phyloP scores from a whole-genome alignment of 2,329 filamentous ascomycete species.

The Hypoxylon sp. region DNA sequence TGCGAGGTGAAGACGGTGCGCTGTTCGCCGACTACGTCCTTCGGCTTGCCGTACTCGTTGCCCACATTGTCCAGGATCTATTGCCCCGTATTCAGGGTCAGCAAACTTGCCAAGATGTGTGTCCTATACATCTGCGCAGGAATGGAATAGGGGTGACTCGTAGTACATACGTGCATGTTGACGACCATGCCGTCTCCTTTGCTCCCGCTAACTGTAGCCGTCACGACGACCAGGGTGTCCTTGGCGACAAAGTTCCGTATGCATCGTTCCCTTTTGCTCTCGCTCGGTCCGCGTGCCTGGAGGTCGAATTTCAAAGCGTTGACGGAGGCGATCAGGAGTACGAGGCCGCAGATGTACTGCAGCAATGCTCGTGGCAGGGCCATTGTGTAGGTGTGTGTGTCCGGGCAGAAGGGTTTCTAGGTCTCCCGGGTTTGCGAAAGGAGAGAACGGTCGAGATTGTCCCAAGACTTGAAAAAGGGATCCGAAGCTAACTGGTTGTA shows the following conservation, averaged over 20 bases:
- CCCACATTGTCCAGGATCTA: conserved; percentile 95
- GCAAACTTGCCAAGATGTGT: neutral
- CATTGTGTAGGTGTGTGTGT: conserved; percentile 51
- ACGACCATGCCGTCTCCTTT: conserved; percentile 92
- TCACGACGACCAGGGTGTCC: conserved; percentile 95
- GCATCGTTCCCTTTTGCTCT: conserved; percentile 80
- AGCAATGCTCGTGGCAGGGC: conserved; percentile 60
- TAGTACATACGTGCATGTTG: conserved; percentile 82
- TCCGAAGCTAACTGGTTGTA: conserved; percentile 20
- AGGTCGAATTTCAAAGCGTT: conserved; percentile 94
- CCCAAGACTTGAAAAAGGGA: neutral
- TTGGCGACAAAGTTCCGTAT: conserved; percentile 94
- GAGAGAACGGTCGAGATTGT: conserved; percentile 17
- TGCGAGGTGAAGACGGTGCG: conserved; percentile 94
- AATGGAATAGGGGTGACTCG: neutral
- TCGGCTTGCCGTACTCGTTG: conserved; percentile 93
- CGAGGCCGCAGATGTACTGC: conserved; percentile 65
- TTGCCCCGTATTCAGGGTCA: conserved; percentile 9
- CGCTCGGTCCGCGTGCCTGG: conserved; percentile 64
- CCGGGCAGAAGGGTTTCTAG: neutral
- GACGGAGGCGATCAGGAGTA: conserved; percentile 62
- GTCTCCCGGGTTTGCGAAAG: conserved; percentile 13
- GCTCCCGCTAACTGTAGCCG: conserved; percentile 82
- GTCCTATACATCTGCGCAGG: too few relatives aligned
- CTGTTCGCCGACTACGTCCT: conserved; percentile 90